These are phyloP conservation scores for Botrytis elliptica DNA, from an alignment of 2,329 filamentous ascomycete genomes.

Conservation along the genomic window DNA sequence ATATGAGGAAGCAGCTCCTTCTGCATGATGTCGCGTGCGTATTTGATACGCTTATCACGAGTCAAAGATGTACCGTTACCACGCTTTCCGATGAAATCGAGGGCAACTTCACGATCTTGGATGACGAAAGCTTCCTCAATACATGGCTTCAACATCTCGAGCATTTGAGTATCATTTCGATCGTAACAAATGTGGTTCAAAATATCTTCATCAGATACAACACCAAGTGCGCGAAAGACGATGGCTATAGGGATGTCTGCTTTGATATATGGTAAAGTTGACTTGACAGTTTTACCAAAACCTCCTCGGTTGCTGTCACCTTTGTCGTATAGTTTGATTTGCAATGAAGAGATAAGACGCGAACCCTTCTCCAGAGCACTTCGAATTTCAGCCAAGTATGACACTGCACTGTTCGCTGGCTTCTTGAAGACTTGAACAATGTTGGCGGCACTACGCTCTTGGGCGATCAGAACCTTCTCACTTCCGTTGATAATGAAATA, in stretches of 20 bases:
- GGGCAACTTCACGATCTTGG: constrained; percentile 88
- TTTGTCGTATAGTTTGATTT: constrained; percentile 86
- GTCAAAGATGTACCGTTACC: constrained; percentile 73
- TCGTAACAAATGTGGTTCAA: constrained; percentile 98
- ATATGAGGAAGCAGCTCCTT: constrained; percentile 97
- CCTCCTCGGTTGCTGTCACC: constrained; percentile 75
- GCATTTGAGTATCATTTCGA: constrained; percentile 90
- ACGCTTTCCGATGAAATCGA: constrained; percentile 94
- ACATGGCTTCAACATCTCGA: constrained; percentile 95
- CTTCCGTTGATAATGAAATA: constrained; percentile 99
- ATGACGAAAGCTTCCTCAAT: constrained; percentile 97
- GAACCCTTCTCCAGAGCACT: constrained; percentile 97
- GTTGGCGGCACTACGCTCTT: constrained; percentile 95
- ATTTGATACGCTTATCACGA: constrained; percentile 84
- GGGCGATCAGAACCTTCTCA: constrained; percentile 96
- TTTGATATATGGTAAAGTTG: constrained; percentile 91
- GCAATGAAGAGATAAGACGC: constrained; percentile 86
- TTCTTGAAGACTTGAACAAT: constrained; percentile 99
- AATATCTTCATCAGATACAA: constrained; percentile 97
- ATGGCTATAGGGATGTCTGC: constrained; percentile 90
- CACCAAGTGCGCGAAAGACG: constrained; percentile 90
- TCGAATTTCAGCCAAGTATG: constrained; percentile 92
- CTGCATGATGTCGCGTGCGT: constrained; percentile 90
- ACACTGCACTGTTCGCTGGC: constrained; percentile 84
- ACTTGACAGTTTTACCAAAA: constrained; percentile 84